Evolutionary conservation across 495 filamentous ascomycete species (phyloP).

Genomic region (Poronia punctata): DNA sequence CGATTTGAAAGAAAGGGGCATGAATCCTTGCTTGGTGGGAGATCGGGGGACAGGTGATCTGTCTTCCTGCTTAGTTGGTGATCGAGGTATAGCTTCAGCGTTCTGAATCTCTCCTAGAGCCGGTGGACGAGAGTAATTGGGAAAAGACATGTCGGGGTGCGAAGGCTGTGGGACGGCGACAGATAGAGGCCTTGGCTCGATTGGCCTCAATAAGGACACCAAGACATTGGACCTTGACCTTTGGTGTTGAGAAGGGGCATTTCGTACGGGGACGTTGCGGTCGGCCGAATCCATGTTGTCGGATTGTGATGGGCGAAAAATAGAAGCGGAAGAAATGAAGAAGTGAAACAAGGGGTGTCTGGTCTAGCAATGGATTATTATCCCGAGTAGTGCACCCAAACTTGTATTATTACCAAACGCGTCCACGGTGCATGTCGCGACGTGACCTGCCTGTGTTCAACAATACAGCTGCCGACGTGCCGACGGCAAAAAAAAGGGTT

Average conservation of each 20-base stretch:
- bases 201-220: conserved; percentile 43
- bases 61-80: conserved; percentile 30
- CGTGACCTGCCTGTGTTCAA: background rate
- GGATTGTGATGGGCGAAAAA: background rate
- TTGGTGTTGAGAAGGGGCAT: conserved; percentile 19
- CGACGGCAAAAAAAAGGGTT: background rate
- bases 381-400: background rate
- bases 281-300: conserved; percentile 19
- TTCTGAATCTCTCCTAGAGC: conserved; percentile 48
- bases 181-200: conserved; percentile 12
- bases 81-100: conserved; percentile 29
- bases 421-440: conserved; percentile 5
- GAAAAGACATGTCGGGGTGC: conserved; percentile 18
- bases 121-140: conserved; percentile 25
- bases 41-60: conserved; percentile 31
- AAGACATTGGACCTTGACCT: conserved; percentile 54
- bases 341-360: conserved; percentile 4
- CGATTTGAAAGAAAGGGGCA: conserved; percentile 59
- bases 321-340: conserved; percentile 5
- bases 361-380: conserved; percentile 2
- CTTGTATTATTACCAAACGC: conserved; percentile 6
- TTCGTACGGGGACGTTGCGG: conserved; percentile 14
- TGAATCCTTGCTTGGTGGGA: conserved; percentile 57
- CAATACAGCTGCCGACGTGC: background rate
- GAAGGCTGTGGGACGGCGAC: conserved; percentile 19